Evolutionary conservation across 179 eudicot species (phyloP).

Genomic region (Beta macrorhiza): DNA sequence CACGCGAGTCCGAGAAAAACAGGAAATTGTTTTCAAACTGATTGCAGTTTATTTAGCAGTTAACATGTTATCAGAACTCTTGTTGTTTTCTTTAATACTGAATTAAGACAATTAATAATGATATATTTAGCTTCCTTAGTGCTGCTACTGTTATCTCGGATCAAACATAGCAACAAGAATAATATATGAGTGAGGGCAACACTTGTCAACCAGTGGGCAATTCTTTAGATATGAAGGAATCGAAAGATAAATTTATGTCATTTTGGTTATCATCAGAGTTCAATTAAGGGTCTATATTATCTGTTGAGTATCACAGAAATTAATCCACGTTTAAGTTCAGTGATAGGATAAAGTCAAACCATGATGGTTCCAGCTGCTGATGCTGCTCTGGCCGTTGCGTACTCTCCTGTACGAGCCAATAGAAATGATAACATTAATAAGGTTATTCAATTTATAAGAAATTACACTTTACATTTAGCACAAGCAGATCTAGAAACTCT

Average conservation of each 20-base stretch:
- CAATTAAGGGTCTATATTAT: neutral
- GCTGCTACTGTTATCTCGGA: neutral
- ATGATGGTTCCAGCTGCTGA: conserved; percentile 93
- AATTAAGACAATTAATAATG: neutral
- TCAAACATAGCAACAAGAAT: neutral
- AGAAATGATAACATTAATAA: neutral
- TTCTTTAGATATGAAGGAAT: neutral
- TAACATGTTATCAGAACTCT: neutral
- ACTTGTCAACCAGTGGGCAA: neutral
- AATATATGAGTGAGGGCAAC: neutral
- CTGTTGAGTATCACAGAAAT: neutral
- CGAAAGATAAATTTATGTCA: neutral
- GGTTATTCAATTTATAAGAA: neutral
- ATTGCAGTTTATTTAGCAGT: neutral
- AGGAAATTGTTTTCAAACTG: neutral
- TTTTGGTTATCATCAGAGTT: neutral
- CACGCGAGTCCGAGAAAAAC: no score
- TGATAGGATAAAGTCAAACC: conserved; percentile 44
- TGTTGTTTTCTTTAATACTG: neutral
- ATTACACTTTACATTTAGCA: neutral
- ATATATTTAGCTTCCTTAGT: neutral
- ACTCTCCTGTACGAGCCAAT: conserved; percentile 61
- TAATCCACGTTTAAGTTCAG: neutral
- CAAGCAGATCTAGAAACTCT: neutral
- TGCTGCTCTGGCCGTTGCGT: conserved; percentile 92